A percentile compares a stretch with the other conserved stretches of the same genome.
phyloP scores from a whole-genome alignment of 495 filamentous ascomycete genomes.

The Tuber melanosporum region DNA sequence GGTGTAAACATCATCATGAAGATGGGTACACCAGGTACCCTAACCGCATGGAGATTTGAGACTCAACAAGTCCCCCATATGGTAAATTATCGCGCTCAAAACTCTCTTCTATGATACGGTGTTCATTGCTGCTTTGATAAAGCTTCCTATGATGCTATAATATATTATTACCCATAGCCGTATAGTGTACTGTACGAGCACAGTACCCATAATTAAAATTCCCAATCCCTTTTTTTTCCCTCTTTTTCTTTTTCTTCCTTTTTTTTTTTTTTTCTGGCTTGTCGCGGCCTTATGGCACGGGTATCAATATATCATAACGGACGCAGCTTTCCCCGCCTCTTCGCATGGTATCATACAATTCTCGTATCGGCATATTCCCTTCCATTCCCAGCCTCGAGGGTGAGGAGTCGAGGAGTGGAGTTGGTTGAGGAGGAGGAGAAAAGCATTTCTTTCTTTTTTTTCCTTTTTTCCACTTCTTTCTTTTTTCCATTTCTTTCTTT shows the following conservation, averaged over 20 bases:
- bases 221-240: neutral
- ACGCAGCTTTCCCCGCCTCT: slow-evolving; percentile 18
- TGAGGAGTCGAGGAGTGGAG: slow-evolving; percentile 8
- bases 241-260: neutral
- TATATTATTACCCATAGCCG: neutral
- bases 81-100: neutral
- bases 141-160: neutral
- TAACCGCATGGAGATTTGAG: neutral
- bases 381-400: slow-evolving; percentile 3
- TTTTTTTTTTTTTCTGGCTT: neutral
- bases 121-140: neutral
- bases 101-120: neutral
- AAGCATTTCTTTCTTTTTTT: slow-evolving; percentile 25
- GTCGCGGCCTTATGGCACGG: neutral
- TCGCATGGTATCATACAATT: slow-evolving; percentile 12
- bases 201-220: neutral
- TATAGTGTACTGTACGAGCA: no score
- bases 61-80: neutral
- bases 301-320: slow-evolving; percentile 2
- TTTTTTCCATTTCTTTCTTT: slow-evolving; percentile 7
- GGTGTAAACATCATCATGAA: neutral
- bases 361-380: slow-evolving; percentile 30
- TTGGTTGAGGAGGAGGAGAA: neutral
- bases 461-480: slow-evolving; percentile 24
- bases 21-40: neutral